These are phyloP conservation scores for Halophytophthora batemanensis DNA, from an alignment of 352 stramenopile genomes.

Conservation along the genomic window DNA sequence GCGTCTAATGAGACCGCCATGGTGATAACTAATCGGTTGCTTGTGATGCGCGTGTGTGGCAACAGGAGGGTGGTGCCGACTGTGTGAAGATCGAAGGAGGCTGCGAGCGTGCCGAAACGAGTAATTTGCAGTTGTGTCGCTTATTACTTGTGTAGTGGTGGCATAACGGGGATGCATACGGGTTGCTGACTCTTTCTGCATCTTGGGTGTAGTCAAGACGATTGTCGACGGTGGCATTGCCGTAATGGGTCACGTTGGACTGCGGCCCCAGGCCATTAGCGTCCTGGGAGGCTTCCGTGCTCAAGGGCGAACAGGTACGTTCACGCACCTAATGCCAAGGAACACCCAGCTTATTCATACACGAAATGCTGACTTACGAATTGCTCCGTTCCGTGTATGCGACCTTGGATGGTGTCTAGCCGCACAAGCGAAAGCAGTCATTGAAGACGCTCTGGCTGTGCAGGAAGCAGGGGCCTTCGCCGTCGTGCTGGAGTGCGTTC, in stretches of 20 bases:
- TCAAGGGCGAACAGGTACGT: constrained; percentile 92
- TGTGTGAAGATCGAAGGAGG: constrained; percentile 98
- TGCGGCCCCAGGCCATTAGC: constrained; percentile 95
- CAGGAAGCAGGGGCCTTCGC: constrained; percentile 96
- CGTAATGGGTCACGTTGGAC: constrained; percentile 97
- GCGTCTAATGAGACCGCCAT: background rate
- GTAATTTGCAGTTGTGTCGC: constrained; percentile 21
- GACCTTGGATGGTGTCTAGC: constrained; percentile 22
- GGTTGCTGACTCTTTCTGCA: background rate
- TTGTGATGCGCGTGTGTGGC: background rate
- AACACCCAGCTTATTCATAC: background rate
- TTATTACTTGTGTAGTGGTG: constrained; percentile 18
- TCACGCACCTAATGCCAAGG: background rate
- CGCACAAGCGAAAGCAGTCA: constrained; percentile 84
- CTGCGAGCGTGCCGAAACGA: constrained; percentile 69
- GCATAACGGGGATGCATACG: background rate
- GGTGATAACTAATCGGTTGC: background rate
- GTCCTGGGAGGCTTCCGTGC: constrained; percentile 96
- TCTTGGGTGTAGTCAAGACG: constrained; percentile 45
- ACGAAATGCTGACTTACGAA: background rate
- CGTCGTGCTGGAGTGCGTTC: constrained; percentile 86
- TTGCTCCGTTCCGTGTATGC: background rate
- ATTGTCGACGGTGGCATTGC: constrained; percentile 89
- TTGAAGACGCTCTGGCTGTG: constrained; percentile 96
- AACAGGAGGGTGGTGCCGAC: constrained; percentile 95